Percentiles rank a stretch among this genome's conserved stretches.
Evolutionary conservation across 768 basidiomycete genomes (phyloP).

Genomic region (Lanmaoa pseudosensibilis): DNA sequence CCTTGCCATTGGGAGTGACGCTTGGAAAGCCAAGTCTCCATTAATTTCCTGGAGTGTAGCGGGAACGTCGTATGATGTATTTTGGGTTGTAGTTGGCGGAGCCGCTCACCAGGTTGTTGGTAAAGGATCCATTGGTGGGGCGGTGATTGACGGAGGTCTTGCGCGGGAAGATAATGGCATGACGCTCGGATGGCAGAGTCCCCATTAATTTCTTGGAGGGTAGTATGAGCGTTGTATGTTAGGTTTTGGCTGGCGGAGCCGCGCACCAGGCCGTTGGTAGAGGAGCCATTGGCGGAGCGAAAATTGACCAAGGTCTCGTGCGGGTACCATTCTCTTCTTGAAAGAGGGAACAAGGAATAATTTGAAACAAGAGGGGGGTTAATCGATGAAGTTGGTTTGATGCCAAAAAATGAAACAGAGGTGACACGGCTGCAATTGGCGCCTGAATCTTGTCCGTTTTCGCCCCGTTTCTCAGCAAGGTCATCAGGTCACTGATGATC

Average conservation of each 20-base stretch:
- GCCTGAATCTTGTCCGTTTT: no score
- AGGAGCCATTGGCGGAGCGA: no score
- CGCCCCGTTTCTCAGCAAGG: no score
- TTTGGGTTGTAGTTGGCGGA: constrained; percentile 8
- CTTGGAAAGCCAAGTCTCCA: not conserved
- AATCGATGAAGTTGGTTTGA: not conserved
- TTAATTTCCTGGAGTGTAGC: not conserved
- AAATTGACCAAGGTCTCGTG: not conserved
- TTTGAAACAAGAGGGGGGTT: not conserved
- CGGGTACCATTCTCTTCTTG: not conserved
- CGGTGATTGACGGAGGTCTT: not conserved
- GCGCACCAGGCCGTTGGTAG: no score
- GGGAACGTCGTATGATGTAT: not conserved
- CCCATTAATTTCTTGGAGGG: no score
- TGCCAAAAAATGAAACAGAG: not conserved
- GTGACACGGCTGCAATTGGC: not conserved
- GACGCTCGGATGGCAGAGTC: no score
- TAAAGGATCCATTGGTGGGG: not conserved
- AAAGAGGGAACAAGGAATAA: not conserved
- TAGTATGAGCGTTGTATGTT: no score
- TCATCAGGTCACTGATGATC: no score
- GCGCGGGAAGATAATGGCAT: not conserved
- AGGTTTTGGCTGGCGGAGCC: no score
- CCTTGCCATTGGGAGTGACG: not conserved
- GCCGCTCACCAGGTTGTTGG: constrained; percentile 1